phyloP scores from a whole-genome alignment of 169 alveolate genomes.

The Babesia bovis region DNA sequence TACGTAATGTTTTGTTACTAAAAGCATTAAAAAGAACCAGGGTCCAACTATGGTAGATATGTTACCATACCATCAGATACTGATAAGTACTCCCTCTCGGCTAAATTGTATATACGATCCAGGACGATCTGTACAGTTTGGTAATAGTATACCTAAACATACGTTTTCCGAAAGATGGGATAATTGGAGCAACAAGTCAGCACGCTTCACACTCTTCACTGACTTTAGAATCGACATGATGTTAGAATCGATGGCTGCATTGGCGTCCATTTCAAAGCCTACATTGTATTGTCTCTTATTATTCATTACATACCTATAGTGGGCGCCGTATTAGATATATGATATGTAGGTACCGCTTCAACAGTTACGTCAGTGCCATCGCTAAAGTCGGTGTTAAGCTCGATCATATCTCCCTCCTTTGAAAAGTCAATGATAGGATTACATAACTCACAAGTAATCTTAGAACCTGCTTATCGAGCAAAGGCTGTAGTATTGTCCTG shows the following conservation, averaged over 20 bases:
- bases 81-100: constrained; percentile 9
- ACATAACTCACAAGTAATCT: not conserved
- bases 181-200: constrained; percentile 26
- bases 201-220: constrained; percentile 28
- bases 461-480: not conserved
- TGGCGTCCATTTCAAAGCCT: not conserved
- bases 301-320: not conserved
- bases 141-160: not conserved
- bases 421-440: not conserved
- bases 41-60: constrained; percentile 18
- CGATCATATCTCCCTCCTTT: constrained; percentile 12
- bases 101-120: not conserved
- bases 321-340: not conserved
- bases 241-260: constrained; percentile 4
- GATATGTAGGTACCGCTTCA: constrained; percentile 22
- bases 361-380: constrained; percentile 22
- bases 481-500: constrained; percentile 13
- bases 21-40: too few species aligned
- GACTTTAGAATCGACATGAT: constrained; percentile 26
- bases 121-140: not conserved
- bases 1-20: too few species aligned
- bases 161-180: constrained; percentile 14
- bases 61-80: constrained; percentile 5
- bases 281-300: not conserved
- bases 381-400: not conserved